These are phyloP conservation scores for Fagus crenata DNA, from an alignment of 306 rosid species.

Conservation along the genomic window DNA sequence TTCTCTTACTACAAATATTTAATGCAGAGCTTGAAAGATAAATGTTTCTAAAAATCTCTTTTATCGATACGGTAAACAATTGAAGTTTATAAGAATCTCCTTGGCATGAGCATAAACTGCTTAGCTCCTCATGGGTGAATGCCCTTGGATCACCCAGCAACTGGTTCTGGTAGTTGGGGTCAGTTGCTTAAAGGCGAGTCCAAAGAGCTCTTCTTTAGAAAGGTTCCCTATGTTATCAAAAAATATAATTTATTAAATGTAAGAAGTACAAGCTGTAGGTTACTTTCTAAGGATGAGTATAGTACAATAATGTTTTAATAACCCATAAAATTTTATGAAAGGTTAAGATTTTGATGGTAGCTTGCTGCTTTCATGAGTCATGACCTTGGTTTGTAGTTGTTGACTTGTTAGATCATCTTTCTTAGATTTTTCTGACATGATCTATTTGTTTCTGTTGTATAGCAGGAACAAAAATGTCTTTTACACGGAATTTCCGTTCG, in stretches of 20 bases:
- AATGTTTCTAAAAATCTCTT: neutral
- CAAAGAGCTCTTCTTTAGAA: too few species aligned
- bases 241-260: neutral
- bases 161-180: too few species aligned
- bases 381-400: neutral
- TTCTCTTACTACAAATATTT: neutral
- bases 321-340: neutral
- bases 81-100: neutral
- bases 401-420: neutral
- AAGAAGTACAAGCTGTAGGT: neutral
- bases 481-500: constrained; percentile 46
- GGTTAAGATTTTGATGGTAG: neutral
- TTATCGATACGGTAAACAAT: neutral
- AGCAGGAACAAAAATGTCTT: constrained; percentile 67
- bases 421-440: neutral
- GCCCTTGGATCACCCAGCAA: too few species aligned
- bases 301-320: neutral
- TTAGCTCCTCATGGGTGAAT: too few species aligned
- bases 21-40: neutral
- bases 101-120: too few species aligned
- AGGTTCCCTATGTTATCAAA: too few species aligned
- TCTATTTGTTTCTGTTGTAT: constrained; percentile 13
- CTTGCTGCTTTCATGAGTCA: too few species aligned
- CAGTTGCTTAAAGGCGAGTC: too few species aligned
- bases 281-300: neutral